These are phyloP conservation scores for Diaporthe citriasiana DNA, from an alignment of 2,329 filamentous ascomycete genomes.

Conservation along the genomic window DNA sequence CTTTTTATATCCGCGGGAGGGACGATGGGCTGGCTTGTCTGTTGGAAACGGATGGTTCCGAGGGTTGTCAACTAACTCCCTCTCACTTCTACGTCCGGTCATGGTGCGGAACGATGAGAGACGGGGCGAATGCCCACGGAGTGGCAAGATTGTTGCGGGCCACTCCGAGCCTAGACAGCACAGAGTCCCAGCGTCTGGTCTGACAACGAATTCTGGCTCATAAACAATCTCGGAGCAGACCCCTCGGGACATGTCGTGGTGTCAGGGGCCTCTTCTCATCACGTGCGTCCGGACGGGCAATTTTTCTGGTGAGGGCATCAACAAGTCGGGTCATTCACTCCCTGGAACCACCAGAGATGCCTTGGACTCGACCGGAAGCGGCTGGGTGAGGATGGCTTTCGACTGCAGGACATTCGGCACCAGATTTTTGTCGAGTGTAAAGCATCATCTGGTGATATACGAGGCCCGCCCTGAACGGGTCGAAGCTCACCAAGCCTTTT, in stretches of 20 bases:
- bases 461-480: neutral
- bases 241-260: neutral
- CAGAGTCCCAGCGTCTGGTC: neutral
- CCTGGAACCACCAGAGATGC: neutral
- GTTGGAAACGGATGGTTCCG: neutral
- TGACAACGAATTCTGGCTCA: neutral
- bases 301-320: neutral
- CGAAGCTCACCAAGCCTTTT: neutral
- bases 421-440: neutral
- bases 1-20: neutral
- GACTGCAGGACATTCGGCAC: neutral
- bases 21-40: too few relatives aligned
- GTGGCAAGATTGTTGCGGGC: neutral
- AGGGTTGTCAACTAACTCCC: neutral
- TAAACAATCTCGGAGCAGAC: neutral
- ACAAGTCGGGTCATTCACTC: neutral
- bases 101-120: neutral
- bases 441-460: neutral
- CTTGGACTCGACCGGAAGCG: neutral
- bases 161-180: neutral
- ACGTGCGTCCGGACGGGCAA: neutral
- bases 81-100: neutral
- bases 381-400: too few relatives aligned
- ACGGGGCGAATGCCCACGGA: neutral
- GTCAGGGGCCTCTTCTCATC: too few relatives aligned